phyloP scores from a whole-genome alignment of 495 filamentous ascomycete species.

The Podospora pseudoanserina region DNA sequence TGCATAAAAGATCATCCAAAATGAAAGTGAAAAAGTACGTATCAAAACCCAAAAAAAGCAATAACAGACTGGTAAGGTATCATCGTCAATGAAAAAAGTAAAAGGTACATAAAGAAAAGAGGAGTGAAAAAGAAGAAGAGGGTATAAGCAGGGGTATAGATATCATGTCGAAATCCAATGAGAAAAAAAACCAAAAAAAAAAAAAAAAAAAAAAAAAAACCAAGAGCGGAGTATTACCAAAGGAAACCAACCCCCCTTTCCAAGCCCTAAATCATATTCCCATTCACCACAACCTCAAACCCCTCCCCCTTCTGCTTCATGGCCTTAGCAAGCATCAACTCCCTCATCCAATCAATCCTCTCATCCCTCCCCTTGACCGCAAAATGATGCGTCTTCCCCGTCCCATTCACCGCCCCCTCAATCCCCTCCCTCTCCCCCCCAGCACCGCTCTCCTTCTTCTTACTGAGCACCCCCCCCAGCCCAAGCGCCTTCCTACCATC shows the following conservation, averaged over 20 bases:
- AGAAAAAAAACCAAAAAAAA: neutral
- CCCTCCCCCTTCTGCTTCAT: conserved; percentile 77
- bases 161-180: neutral
- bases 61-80: conserved; percentile 14
- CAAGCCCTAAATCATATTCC: conserved; percentile 59
- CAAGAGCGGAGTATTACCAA: neutral
- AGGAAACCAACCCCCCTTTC: neutral
- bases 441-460: conserved; percentile 43
- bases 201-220: neutral
- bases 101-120: conserved; percentile 6
- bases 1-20: conserved; percentile 5
- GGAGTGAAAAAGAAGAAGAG: conserved; percentile 8
- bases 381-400: conserved; percentile 88
- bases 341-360: conserved; percentile 96
- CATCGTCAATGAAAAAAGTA: conserved; percentile 17
- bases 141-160: neutral
- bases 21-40: neutral
- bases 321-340: conserved; percentile 94
- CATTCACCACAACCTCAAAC: conserved; percentile 77
- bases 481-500: conserved; percentile 41
- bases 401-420: conserved; percentile 49
- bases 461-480: conserved; percentile 31
- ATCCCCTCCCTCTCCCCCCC: conserved; percentile 15
- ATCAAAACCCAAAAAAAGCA: conserved; percentile 14
- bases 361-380: conserved; percentile 82